phyloP scores from a whole-genome alignment of 495 filamentous ascomycete species.

The Penicillium simplicissimum region DNA sequence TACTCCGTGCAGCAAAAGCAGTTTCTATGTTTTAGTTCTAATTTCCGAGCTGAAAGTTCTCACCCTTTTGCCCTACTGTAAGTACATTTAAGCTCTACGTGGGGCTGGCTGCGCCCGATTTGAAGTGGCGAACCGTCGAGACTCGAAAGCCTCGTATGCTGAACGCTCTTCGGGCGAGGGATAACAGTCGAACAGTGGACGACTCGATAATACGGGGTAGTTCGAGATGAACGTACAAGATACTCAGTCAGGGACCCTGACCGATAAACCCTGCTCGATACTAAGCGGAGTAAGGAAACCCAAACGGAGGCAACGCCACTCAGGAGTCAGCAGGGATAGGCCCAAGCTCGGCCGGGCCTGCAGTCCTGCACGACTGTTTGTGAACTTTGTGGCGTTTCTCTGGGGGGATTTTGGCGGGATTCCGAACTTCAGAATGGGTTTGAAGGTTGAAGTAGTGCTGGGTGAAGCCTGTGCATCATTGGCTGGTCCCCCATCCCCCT shows the following conservation, averaged over 20 bases:
- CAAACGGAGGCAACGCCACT: not conserved
- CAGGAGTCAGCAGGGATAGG: not conserved
- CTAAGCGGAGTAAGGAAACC: not conserved
- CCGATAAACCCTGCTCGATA: constrained; percentile 1
- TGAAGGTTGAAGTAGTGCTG: constrained; percentile 1
- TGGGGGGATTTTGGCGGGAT: too few species aligned
- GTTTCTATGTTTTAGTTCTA: too few species aligned
- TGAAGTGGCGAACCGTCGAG: not conserved
- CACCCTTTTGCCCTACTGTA: too few species aligned
- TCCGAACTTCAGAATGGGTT: not conserved
- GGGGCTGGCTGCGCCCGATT: not conserved
- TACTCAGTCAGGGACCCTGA: not conserved
- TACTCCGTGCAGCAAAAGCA: too few species aligned
- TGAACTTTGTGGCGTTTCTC: not conserved
- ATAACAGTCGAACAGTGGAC: not conserved
- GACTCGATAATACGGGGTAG: not conserved
- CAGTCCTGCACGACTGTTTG: constrained; percentile 4
- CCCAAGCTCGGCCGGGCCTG: not conserved
- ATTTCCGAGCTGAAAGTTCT: too few species aligned
- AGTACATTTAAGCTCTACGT: constrained; percentile 1
- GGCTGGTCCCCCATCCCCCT: constrained; percentile 9
- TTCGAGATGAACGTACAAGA: not conserved
- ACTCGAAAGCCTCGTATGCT: not conserved
- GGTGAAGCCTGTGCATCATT: not conserved
- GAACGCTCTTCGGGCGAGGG: not conserved